Conservation (phyloP, 345 rosid genomes). For the Odontarrhena argentea region DNA sequence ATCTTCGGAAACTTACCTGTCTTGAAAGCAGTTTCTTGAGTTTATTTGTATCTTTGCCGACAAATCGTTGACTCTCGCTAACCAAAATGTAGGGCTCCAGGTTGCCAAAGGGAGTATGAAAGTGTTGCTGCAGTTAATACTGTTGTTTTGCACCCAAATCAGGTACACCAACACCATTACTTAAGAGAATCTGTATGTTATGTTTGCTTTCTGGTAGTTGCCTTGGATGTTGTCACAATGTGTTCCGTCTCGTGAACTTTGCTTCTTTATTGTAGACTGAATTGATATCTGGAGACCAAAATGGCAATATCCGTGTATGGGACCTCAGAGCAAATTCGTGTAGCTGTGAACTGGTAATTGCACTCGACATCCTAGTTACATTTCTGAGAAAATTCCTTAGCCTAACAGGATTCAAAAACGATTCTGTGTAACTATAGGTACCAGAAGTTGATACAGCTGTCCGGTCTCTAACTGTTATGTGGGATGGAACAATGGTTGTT, state of each 20-base stretch:
- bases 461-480: conserved; percentile 88
- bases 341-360: conserved; percentile 87
- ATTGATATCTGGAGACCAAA: conserved; percentile 94
- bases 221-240: not conserved
- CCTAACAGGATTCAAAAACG: not conserved
- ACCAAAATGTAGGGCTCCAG: conserved; percentile 74
- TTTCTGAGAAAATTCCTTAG: conserved; percentile 1
- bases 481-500: conserved; percentile 96
- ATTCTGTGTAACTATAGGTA: conserved; percentile 22
- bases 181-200: not conserved
- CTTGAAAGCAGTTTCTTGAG: conserved; percentile 18
- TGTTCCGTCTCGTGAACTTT: not conserved
- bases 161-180: conserved; percentile 49
- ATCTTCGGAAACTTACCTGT: not conserved
- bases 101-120: conserved; percentile 96
- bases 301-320: conserved; percentile 96
- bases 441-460: conserved; percentile 89
- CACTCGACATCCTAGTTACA: conserved; percentile 1
- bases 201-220: conserved; percentile 2
- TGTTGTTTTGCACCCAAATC: conserved; percentile 95
- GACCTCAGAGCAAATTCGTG: conserved; percentile 94
- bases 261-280: conserved; percentile 57
- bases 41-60: conserved; percentile 7
- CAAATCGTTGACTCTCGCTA: conserved; percentile 11
- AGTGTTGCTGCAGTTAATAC: conserved; percentile 95